Evolutionary conservation across 2,329 filamentous ascomycete genomes (phyloP).

Genomic region (Cryphonectria japonica): DNA sequence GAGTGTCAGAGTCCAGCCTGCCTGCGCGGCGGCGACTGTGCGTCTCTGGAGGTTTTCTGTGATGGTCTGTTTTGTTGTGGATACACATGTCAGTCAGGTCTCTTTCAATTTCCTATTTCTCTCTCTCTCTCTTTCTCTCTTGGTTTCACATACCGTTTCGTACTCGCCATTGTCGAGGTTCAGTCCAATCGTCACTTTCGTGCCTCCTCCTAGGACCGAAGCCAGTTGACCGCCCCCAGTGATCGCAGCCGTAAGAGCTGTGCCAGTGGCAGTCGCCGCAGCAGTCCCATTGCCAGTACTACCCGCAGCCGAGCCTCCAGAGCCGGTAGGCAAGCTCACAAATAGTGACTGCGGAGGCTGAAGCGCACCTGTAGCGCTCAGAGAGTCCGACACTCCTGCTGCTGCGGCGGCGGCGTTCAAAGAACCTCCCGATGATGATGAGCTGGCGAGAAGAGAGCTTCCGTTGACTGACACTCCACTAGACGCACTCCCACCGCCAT

Average conservation of each 20-base stretch:
- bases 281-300: neutral
- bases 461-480: neutral
- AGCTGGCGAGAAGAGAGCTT: neutral
- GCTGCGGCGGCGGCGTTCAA: no score
- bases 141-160: constrained; percentile 9
- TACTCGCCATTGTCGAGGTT: constrained; percentile 26
- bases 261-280: constrained; percentile 7
- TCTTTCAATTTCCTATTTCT: neutral
- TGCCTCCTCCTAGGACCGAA: constrained; percentile 1
- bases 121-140: neutral
- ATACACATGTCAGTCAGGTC: neutral
- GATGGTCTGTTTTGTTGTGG: constrained; percentile 13
- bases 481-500: neutral
- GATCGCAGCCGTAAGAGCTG: constrained; percentile 15
- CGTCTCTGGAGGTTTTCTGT: constrained; percentile 25
- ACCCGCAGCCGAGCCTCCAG: neutral
- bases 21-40: constrained; percentile 9
- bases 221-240: neutral
- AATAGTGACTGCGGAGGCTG: neutral
- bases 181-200: constrained; percentile 17
- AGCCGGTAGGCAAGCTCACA: neutral
- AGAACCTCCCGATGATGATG: neutral
- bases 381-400: neutral
- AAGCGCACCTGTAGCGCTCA: neutral
- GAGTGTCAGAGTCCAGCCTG: constrained; percentile 22